Percentiles rank a stretch among this genome's conserved stretches.
Evolutionary conservation across 73 alveolate species (phyloP).

Genomic region (Blepharisma japonicum): DNA sequence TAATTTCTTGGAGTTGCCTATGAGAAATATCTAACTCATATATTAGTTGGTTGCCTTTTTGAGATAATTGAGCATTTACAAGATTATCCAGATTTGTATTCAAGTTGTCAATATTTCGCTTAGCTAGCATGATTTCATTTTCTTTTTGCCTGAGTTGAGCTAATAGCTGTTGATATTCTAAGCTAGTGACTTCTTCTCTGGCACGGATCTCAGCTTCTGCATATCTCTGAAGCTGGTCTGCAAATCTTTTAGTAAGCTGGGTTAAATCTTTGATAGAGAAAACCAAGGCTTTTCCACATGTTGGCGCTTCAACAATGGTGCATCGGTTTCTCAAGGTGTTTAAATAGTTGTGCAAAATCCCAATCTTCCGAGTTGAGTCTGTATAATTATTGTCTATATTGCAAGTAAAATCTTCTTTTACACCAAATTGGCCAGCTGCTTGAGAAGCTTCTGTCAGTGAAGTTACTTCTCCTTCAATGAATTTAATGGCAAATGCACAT

Average conservation of each 20-base stretch:
- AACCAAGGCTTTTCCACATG: constrained; percentile 2
- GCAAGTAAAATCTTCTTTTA: not conserved
- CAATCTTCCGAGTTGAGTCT: not conserved
- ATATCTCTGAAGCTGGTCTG: constrained; percentile 15
- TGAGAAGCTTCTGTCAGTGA: not conserved
- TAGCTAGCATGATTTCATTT: not conserved
- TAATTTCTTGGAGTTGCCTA: constrained; percentile 75
- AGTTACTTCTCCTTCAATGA: not conserved
- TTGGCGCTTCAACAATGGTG: constrained; percentile 21
- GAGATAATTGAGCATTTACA: constrained; percentile 54
- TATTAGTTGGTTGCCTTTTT: constrained; percentile 69
- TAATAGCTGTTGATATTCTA: constrained; percentile 36
- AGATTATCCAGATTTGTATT: constrained; percentile 46
- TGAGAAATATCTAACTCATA: constrained; percentile 84
- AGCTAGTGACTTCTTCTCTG: not conserved
- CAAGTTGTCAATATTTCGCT: not conserved
- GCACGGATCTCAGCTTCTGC: constrained; percentile 5
- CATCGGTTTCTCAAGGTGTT: constrained; percentile 14
- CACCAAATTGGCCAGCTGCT: not conserved
- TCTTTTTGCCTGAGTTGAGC: constrained; percentile 25
- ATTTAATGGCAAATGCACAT: not conserved
- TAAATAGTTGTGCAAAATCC: not conserved
- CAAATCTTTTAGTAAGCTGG: constrained; percentile 22
- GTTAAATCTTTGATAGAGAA: constrained; percentile 17
- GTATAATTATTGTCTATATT: not conserved